Base-by-base conservation (phyloP, 2,329 filamentous ascomycete species). In the Cytospora paraplurivora region DNA sequence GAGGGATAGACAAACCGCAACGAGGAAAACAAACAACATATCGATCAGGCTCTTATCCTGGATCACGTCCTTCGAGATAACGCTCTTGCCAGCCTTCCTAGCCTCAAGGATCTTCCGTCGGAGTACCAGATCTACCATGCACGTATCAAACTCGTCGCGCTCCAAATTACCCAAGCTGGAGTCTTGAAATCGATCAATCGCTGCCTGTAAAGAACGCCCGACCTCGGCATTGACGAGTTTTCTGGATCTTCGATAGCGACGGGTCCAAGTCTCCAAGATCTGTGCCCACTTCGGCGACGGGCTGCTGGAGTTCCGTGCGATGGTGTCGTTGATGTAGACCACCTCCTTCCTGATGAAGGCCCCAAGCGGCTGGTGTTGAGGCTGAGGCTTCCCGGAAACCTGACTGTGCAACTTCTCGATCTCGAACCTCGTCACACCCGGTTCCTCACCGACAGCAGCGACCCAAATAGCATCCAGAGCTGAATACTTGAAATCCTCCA, bases 381-480 rank as follows among this genome's bases (percentile, higher is more conserved):
- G 12, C 7, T 53, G 7, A 15, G 44, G 35, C 8, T 52, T 35
- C 10, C 58, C 59, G 7, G 35, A 32, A 10, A 66, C 15, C 19
- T 68, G 61, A 10, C 44, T 47, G n/a, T 65, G 44, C 11, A 72
- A 41, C 47, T 67, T 67, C 15, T 66, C 47, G n/a, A 69, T 67
- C 32, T 72, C 66, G 41, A 67, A 63, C 35, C 67, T 66, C 13
- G 65, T 71, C 2, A 74, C 68, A 1, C 73, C 72, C n/a, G 74
- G 69, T n/a, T 75, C 67, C 2, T 72, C 70, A 3, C 76, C 77
- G 15, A 78, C 71, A 0, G 75, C 67, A 10, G 72, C 73, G 0
- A 73, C 75, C 74, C 74, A 79, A 34, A 78, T 76, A 15, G 70
- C 73, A 64, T 79, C 77, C 33, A 80, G 67, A 0, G 74, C 72